Conservation (phyloP, 495 filamentous ascomycete species). For the Aspergillus homomorphus region DNA sequence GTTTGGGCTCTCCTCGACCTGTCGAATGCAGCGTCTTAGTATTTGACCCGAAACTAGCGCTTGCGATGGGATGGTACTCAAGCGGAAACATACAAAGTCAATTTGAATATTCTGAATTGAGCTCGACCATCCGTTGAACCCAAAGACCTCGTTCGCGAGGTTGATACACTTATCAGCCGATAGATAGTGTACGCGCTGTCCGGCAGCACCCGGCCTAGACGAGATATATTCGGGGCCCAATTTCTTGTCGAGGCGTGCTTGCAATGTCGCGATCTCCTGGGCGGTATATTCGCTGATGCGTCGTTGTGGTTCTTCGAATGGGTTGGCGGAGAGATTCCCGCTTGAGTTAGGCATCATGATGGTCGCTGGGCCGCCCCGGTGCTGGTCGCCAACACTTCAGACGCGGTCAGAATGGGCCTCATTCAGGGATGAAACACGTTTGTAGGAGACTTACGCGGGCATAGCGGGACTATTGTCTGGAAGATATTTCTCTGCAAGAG, state of each 20-base stretch:
- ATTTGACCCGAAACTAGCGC: constrained; percentile 25
- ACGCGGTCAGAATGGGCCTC: constrained; percentile 19
- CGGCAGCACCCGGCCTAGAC: constrained; percentile 71
- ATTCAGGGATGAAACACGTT: background rate
- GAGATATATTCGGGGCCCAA: constrained; percentile 98
- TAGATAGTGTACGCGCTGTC: constrained; percentile 85
- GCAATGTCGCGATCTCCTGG: constrained; percentile 83
- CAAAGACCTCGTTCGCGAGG: constrained; percentile 96
- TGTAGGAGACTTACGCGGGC: constrained; percentile 44
- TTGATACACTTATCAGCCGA: constrained; percentile 91
- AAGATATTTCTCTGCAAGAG: background rate
- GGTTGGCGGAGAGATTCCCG: constrained; percentile 53
- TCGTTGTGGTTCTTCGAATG: constrained; percentile 68
- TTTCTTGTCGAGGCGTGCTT: constrained; percentile 82
- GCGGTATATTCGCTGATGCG: constrained; percentile 78
- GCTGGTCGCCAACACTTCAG: constrained; percentile 76
- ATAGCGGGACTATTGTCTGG: constrained; percentile 18
- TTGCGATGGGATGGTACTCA: background rate
- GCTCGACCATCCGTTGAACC: constrained; percentile 97
- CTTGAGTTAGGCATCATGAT: constrained; percentile 39
- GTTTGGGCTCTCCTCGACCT: constrained; percentile 61
- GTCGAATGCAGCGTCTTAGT: background rate
- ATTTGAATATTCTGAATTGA: constrained; percentile 84
- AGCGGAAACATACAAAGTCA: constrained; percentile 65
- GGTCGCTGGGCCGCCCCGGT: constrained; percentile 44